Conservation (phyloP, 148 eudicot species). For the Rhododendron williamsianum region DNA sequence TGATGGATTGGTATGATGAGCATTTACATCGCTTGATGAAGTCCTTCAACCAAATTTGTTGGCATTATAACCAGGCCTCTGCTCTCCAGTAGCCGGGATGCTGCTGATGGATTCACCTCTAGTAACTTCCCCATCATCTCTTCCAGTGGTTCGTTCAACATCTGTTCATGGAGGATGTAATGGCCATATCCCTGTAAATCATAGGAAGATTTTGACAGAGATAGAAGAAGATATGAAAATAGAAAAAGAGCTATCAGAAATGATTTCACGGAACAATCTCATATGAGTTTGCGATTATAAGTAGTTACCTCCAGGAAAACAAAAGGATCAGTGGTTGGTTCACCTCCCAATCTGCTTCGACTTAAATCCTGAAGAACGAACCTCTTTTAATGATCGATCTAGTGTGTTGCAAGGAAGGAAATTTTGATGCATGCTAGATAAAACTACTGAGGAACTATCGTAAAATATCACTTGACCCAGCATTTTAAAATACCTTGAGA, state of each 20-base stretch:
- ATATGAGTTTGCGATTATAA: not conserved
- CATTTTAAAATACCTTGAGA: not conserved
- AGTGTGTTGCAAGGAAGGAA: not conserved
- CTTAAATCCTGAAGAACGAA: conserved; percentile 33
- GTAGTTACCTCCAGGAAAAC: conserved; percentile 35
- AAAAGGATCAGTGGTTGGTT: conserved; percentile 28
- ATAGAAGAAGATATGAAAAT: not conserved
- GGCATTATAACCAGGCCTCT: conserved; percentile 29
- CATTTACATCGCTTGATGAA: conserved; percentile 11
- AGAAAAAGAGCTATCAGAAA: not conserved
- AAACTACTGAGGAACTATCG: not conserved
- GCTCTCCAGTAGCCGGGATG: conserved; percentile 23
- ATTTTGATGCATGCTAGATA: not conserved
- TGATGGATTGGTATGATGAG: not conserved
- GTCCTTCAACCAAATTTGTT: conserved; percentile 16
- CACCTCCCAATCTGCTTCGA: conserved; percentile 33
- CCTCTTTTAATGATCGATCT: not conserved
- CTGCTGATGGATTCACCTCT: conserved; percentile 27
- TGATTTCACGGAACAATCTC: not conserved
- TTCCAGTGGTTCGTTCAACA: conserved; percentile 36
- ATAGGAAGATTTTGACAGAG: not conserved
- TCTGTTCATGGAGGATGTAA: conserved; percentile 31
- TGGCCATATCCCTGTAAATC: conserved; percentile 39
- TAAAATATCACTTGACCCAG: not conserved
- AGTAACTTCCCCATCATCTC: conserved; percentile 31